A percentile compares a stretch with the other conserved stretches of the same genome.
These are phyloP conservation scores for Solanum pinnatisectum DNA, from an alignment of 257 asterid species.

Conservation along the genomic window DNA sequence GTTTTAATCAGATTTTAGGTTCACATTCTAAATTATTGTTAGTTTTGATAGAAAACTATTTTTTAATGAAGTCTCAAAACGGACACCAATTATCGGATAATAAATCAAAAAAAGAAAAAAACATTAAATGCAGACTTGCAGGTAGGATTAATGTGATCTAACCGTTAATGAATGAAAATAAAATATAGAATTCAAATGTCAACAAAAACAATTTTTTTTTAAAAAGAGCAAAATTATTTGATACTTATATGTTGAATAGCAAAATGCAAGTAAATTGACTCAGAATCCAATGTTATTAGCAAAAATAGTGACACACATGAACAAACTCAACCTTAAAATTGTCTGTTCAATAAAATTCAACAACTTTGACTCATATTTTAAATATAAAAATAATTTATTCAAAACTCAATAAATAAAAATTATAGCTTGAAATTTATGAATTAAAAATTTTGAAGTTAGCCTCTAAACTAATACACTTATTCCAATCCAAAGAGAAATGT, in stretches of 20 bases:
- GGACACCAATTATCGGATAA: background rate
- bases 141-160: background rate
- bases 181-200: background rate
- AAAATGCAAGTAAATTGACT: background rate
- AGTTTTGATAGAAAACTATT: background rate
- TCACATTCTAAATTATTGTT: background rate
- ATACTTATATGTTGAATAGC: background rate
- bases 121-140: background rate
- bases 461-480: background rate
- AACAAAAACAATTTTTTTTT: fast-evolving
- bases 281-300: background rate
- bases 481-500: background rate
- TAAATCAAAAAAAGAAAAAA: background rate
- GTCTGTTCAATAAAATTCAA: fast-evolving
- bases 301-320: background rate
- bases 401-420: background rate
- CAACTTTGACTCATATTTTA: background rate
- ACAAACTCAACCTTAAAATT: background rate
- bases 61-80: background rate
- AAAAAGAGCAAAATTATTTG: background rate
- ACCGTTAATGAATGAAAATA: background rate
- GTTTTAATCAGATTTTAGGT: background rate
- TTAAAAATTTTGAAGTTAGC: background rate
- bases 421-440: background rate
- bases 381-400: background rate